Conservation (phyloP, 129 eudicot genomes). For the Tagetes erecta region DNA sequence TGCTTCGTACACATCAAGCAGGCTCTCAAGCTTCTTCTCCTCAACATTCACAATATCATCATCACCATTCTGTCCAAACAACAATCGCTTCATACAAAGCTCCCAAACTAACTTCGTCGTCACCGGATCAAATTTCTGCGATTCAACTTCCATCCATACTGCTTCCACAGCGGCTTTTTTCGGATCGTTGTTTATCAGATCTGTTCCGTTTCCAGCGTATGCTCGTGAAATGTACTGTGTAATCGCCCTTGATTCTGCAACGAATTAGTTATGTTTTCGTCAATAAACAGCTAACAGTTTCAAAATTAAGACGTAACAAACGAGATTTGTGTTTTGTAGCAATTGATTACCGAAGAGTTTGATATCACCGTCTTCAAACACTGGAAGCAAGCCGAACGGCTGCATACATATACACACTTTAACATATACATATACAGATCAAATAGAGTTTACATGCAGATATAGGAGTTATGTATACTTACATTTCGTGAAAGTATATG, state of each 20-base stretch:
- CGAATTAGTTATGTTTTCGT: background rate
- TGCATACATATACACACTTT: conserved; percentile 13
- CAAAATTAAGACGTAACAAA: background rate
- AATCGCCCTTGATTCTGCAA: conserved; percentile 77
- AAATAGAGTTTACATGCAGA: background rate
- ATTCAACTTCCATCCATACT: conserved; percentile 61
- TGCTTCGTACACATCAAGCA: conserved; percentile 67
- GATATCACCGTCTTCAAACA: conserved; percentile 46
- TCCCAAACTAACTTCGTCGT: conserved; percentile 44
- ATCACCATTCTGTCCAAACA: conserved; percentile 26
- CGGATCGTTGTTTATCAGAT: conserved; percentile 40
- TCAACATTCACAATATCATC: conserved; percentile 30
- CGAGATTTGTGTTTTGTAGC: background rate
- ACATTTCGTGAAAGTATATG: conserved; percentile 65
- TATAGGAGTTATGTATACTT: background rate
- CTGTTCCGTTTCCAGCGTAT: conserved; percentile 43
- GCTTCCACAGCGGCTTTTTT: conserved; percentile 42
- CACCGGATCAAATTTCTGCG: conserved; percentile 42
- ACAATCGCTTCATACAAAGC: conserved; percentile 40
- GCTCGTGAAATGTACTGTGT: conserved; percentile 43
- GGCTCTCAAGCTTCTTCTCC: conserved; percentile 37
- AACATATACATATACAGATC: background rate
- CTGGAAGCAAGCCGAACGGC: conserved; percentile 70
- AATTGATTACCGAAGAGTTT: conserved; percentile 59
- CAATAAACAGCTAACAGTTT: no score